Evolutionary conservation across 176 grass and related monocot species (phyloP).

Genomic region (Phoenix roebelenii): DNA sequence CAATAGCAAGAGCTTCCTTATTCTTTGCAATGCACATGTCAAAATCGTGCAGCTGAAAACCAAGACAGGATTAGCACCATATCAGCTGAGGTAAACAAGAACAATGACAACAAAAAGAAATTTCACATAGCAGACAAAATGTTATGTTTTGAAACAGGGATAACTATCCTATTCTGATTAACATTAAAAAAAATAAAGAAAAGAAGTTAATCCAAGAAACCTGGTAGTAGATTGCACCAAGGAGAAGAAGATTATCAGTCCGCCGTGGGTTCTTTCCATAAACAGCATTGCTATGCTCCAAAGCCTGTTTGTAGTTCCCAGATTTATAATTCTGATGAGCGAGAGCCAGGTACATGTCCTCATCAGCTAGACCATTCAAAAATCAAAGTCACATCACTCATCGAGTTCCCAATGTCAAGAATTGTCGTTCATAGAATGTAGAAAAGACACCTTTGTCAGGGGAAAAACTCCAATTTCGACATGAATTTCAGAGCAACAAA

Average conservation of each 20-base stretch:
- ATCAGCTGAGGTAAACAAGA: no score
- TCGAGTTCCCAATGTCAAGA: no score
- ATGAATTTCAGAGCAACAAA: no score
- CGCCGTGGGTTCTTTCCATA: conserved; percentile 24
- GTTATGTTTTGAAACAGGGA: no score
- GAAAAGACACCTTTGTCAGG: no score
- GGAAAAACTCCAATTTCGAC: no score
- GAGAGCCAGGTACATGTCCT: conserved; percentile 12
- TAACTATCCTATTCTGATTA: no score
- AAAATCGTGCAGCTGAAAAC: conserved; percentile 9
- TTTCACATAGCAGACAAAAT: no score
- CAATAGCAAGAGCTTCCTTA: conserved; percentile 7
- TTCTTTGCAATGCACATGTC: conserved; percentile 14
- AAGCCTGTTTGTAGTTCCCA: conserved; percentile 34
- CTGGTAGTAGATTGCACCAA: conserved; percentile 40
- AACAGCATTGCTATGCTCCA: conserved; percentile 27
- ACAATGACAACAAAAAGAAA: no score
- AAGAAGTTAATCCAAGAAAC: neutral
- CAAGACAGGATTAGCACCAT: neutral
- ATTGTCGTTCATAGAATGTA: no score
- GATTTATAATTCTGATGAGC: conserved; percentile 29
- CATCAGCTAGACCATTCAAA: conserved; percentile 19
- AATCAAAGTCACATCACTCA: no score
- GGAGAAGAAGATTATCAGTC: conserved; percentile 37
- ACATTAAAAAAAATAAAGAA: no score